Percentiles rank a stretch among this genome's conserved stretches.
These are phyloP conservation scores for Cucurbitaria berberidis DNA, from an alignment of 2,329 filamentous ascomycete genomes.

Conservation along the genomic window DNA sequence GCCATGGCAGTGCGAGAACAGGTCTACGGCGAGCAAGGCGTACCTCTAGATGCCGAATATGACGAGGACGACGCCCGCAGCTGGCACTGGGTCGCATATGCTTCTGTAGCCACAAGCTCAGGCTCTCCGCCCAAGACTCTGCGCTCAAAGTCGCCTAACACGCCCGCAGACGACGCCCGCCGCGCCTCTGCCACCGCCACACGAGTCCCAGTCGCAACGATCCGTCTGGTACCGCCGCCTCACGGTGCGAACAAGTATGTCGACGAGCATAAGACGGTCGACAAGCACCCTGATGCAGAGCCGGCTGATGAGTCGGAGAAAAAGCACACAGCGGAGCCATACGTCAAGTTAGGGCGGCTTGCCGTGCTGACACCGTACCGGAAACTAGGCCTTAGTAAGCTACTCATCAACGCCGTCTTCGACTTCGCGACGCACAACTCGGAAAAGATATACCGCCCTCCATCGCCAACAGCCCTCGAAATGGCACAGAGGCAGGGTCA, in stretches of 20 bases:
- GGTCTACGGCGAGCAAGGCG: constrained; percentile 65
- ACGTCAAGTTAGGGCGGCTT: constrained; percentile 81
- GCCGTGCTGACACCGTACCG: constrained; percentile 72
- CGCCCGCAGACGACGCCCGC: constrained; percentile 46
- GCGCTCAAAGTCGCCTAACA: constrained; percentile 52
- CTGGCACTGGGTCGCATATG: constrained; percentile 90
- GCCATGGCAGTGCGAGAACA: constrained; percentile 63
- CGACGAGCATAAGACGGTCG: constrained; percentile 24
- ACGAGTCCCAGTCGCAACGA: constrained; percentile 70
- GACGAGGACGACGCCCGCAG: constrained; percentile 80
- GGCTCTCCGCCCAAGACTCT: constrained; percentile 38
- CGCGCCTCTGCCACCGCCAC: constrained; percentile 48
- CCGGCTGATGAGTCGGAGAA: constrained; percentile 31
- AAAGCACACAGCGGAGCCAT: constrained; percentile 72
- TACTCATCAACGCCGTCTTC: constrained; percentile 71
- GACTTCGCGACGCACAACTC: constrained; percentile 71
- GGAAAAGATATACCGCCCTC: constrained; percentile 50
- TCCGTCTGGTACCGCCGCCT: constrained; percentile 82
- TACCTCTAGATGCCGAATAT: constrained; percentile 71
- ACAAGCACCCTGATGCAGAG: constrained; percentile 42
- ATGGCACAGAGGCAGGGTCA: constrained; percentile 55
- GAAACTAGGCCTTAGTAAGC: constrained; percentile 66
- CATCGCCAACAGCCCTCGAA: constrained; percentile 48
- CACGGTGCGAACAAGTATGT: constrained; percentile 68
- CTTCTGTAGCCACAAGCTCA: constrained; percentile 60